phyloP scores from a whole-genome alignment of 495 filamentous ascomycete species.

The Penicillium malachiteum region DNA sequence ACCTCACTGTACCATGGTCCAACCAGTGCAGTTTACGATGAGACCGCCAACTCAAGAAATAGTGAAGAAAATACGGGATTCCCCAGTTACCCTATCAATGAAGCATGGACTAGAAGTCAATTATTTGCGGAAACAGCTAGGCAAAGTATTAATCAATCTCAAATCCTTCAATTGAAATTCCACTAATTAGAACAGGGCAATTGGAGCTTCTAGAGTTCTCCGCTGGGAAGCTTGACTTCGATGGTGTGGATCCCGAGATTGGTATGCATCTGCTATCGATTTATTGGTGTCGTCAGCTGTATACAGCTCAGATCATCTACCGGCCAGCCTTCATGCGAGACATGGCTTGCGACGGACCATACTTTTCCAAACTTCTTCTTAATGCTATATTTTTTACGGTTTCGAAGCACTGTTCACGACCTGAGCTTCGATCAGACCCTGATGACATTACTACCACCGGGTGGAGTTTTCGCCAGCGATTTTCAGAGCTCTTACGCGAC shows the following conservation, averaged over 20 bases:
- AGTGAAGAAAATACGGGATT: conserved; percentile 9
- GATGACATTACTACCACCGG: conserved; percentile 36
- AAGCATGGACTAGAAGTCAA: conserved; percentile 21
- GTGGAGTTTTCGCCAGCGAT: conserved; percentile 35
- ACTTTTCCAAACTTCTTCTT: conserved; percentile 45
- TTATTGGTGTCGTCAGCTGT: conserved; percentile 41
- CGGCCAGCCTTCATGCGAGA: conserved; percentile 35
- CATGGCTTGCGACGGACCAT: conserved; percentile 40
- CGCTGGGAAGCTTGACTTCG: conserved; percentile 36
- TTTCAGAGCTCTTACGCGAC: conserved; percentile 38
- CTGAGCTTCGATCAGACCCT: conserved; percentile 34
- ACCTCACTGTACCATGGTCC: conserved; percentile 31
- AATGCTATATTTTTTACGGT: conserved; percentile 48
- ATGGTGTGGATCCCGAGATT: conserved; percentile 37
- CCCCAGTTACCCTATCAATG: conserved; percentile 4
- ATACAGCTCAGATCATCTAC: conserved; percentile 33
- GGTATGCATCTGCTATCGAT: conserved; percentile 40
- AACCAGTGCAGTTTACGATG: conserved; percentile 32
- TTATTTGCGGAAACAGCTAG: conserved; percentile 31
- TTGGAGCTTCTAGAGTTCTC: conserved; percentile 30
- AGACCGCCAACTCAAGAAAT: conserved; percentile 14
- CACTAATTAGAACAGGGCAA: conserved; percentile 21
- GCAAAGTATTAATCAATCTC: conserved; percentile 18
- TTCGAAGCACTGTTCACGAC: conserved; percentile 34
- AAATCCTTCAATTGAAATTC: not conserved